phyloP scores from a whole-genome alignment of 1,284 basidiomycete genomes.

The Boletus holoroseus region DNA sequence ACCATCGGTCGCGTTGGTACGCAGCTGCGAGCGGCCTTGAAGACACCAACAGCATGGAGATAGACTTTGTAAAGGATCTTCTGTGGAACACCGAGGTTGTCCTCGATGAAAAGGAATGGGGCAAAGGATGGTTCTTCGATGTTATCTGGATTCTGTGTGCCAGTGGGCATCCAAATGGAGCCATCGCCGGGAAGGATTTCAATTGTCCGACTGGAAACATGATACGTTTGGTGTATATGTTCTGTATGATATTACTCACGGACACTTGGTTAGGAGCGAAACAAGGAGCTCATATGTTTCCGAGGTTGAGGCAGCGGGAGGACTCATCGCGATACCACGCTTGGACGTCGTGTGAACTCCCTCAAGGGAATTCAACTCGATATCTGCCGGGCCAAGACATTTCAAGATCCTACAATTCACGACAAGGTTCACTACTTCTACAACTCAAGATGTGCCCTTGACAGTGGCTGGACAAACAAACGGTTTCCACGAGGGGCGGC shows the following conservation, averaged over 20 bases:
- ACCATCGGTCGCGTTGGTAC: not conserved
- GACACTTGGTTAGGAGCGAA: constrained; percentile 20
- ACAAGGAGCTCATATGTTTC: constrained; percentile 23
- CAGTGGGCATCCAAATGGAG: constrained; percentile 15
- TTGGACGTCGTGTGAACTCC: not conserved
- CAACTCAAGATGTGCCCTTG: not conserved
- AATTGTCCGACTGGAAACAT: constrained; percentile 22
- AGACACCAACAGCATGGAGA: constrained; percentile 38
- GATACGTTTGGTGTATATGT: not conserved
- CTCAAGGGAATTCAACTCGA: not conserved
- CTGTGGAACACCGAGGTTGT: constrained; percentile 60
- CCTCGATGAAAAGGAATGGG: constrained; percentile 53
- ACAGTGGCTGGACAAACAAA: not conserved
- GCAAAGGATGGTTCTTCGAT: constrained; percentile 3
- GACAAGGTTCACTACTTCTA: not conserved
- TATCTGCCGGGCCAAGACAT: not conserved
- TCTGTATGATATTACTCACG: constrained; percentile 20
- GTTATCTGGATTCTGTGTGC: not conserved
- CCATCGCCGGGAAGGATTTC: constrained; percentile 30
- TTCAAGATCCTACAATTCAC: not conserved
- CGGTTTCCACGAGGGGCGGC: not conserved
- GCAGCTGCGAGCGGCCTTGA: constrained; percentile 26
- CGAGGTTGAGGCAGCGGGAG: not conserved
- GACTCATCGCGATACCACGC: constrained; percentile 1
- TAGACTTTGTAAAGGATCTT: constrained; percentile 52